Base-by-base conservation (phyloP, 805 yeast genomes). In the Lipomyces yamanashiensis region DNA sequence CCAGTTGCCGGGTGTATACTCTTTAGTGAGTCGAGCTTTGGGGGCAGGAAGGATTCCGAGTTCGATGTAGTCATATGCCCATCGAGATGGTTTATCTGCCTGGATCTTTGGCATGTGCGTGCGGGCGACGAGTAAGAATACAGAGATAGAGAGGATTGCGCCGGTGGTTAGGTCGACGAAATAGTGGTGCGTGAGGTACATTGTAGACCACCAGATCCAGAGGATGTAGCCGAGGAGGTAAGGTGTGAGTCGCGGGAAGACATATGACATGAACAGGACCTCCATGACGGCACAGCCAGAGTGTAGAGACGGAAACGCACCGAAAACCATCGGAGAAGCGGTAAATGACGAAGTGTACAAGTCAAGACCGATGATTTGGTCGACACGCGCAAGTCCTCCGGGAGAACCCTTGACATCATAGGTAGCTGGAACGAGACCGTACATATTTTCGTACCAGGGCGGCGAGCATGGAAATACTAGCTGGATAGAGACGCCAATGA, bases 141-240 rank as follows among this genome's bases (percentile, higher is more conserved):
- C 86, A 15, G 83, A 75, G 64, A 87, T 82, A 0, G 96, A 86
- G 61, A 95, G 80, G n/a, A 86, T 82, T 1, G 97, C 93, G 23
- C 99, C 99, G n/a, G 90, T 93, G 72, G 90, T 90, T 58, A 93
- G 84, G 74, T 93, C 98, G 64, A 93, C 85, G 73, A 95, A 95
- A 75, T 93, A 93, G 77, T 93, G 99, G 77, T 93, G 99, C 0
- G 98, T 93, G 72, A 93, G 82, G 76, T 93, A 93, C 99, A 93
- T 93, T 15, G 98, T 95, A 56, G 95, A 84, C 96, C 97, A 95
- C 98, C 98, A 93, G 70, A 95, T 82, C 96, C 96, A 91, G 67
- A 85, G 78, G n/a, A 91, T 95, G 74, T 93, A 95, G 74, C 87
- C 81, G 81, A 91, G 89, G 21, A 59, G 36, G 7, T 89, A 64